phyloP scores from a whole-genome alignment of 768 basidiomycete genomes.

The Podaxis sp. region DNA sequence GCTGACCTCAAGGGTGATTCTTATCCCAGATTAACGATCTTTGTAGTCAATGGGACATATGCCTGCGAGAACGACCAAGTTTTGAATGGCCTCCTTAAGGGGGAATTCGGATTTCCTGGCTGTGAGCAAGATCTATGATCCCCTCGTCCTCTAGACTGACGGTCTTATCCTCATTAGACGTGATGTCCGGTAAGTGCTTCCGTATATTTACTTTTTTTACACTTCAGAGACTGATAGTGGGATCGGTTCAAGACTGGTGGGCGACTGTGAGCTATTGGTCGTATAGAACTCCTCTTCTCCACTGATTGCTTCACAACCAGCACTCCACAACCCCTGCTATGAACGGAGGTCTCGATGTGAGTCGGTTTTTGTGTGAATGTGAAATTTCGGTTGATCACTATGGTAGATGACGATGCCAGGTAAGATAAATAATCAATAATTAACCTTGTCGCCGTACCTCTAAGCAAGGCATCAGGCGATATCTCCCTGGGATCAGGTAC shows the following conservation, averaged over 20 bases:
- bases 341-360: constrained; percentile 60
- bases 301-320: constrained; percentile 15
- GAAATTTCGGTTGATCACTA: background rate
- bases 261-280: constrained; percentile 43
- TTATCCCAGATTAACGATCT: background rate
- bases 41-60: constrained; percentile 50
- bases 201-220: background rate
- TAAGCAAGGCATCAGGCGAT: constrained; percentile 29
- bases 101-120: constrained; percentile 66
- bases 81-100: constrained; percentile 61
- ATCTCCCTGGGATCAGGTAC: background rate
- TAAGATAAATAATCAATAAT: constrained; percentile 2
- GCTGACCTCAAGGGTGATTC: background rate
- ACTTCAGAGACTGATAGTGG: background rate
- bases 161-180: constrained; percentile 26
- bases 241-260: constrained; percentile 50
- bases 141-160: background rate
- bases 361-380: constrained; percentile 16
- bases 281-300: background rate
- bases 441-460: too few relatives aligned
- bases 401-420: constrained; percentile 73
- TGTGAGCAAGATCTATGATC: constrained; percentile 34
- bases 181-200: constrained; percentile 40
- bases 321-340: constrained; percentile 51
- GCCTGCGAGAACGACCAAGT: constrained; percentile 64